These are phyloP conservation scores for Cladorrhinum samala DNA, from an alignment of 495 filamentous ascomycete genomes.

Conservation along the genomic window DNA sequence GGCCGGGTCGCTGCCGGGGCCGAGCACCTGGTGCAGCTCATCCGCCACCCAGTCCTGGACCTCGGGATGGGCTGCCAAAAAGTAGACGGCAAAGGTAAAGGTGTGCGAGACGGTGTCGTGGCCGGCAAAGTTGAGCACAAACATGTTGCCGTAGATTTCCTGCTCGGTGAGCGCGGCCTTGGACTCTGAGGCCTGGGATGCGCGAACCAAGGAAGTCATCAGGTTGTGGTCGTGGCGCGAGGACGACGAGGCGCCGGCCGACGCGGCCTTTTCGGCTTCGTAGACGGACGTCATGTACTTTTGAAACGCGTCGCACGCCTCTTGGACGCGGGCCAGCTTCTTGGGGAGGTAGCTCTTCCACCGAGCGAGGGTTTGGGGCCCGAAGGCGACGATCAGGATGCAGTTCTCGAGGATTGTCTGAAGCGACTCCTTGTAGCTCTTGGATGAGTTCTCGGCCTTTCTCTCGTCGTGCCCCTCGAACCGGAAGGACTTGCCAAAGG, in stretches of 20 bases:
- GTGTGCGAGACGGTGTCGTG: constrained; percentile 51
- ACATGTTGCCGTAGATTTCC: constrained; percentile 50
- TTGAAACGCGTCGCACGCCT: constrained; percentile 25
- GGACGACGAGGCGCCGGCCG: not conserved
- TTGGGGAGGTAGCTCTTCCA: constrained; percentile 19
- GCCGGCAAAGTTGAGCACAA: constrained; percentile 49
- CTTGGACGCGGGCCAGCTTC: constrained; percentile 20
- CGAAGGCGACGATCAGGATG: constrained; percentile 27
- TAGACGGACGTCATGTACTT: constrained; percentile 22
- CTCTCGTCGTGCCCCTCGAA: constrained; percentile 20
- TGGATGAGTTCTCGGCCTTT: not conserved
- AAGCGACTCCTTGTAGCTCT: constrained; percentile 30
- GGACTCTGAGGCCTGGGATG: constrained; percentile 9
- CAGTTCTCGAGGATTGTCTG: constrained; percentile 29
- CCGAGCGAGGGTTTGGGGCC: constrained; percentile 16
- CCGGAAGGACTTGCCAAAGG: constrained; percentile 38
- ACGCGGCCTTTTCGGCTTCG: constrained; percentile 16
- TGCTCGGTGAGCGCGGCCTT: constrained; percentile 16
- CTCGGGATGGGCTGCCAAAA: constrained; percentile 42
- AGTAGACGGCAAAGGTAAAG: constrained; percentile 41
- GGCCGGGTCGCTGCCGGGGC: constrained; percentile 13
- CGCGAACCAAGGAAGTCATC: constrained; percentile 18
- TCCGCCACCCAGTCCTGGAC: constrained; percentile 38
- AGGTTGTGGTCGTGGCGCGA: constrained; percentile 9
- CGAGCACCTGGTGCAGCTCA: constrained; percentile 19